A percentile compares a stretch with the other conserved stretches of the same genome.
Evolutionary conservation across 257 asterid genomes (phyloP).

Genomic region (Solanum dulcamara): DNA sequence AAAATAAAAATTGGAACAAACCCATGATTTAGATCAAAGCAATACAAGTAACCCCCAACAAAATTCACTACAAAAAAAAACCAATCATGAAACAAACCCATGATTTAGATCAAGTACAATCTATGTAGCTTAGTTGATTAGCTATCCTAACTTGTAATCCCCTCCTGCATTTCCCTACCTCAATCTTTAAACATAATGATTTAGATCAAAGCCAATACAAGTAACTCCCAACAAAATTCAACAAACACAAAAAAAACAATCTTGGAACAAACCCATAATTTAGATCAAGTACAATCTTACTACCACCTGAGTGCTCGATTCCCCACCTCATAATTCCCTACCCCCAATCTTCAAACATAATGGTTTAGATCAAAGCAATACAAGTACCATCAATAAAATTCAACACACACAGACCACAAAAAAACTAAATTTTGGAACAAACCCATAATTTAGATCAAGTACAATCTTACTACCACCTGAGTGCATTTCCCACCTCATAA

Average conservation of each 20-base stretch:
- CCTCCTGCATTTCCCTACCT: no score
- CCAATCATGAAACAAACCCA: background rate
- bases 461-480: background rate
- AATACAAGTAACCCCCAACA: background rate
- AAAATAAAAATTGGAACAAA: background rate
- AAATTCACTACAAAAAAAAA: background rate
- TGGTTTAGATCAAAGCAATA: background rate
- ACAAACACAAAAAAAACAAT: background rate
- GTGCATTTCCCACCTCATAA: no score
- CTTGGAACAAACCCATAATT: background rate
- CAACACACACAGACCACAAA: background rate
- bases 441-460: background rate
- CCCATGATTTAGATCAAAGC: background rate
- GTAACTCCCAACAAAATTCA: background rate
- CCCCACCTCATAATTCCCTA: no score
- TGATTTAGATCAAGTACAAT: background rate
- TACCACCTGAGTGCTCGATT: background rate
- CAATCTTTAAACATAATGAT: no score
- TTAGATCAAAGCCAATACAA: background rate
- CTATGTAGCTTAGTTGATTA: fast-evolving
- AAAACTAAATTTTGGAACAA: background rate
- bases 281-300: background rate
- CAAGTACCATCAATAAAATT: background rate
- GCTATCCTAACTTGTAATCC: no score
- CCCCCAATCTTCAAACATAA: no score